Conservation (phyloP, 1,284 basidiomycete genomes). For the Quambalaria eucalypti region DNA sequence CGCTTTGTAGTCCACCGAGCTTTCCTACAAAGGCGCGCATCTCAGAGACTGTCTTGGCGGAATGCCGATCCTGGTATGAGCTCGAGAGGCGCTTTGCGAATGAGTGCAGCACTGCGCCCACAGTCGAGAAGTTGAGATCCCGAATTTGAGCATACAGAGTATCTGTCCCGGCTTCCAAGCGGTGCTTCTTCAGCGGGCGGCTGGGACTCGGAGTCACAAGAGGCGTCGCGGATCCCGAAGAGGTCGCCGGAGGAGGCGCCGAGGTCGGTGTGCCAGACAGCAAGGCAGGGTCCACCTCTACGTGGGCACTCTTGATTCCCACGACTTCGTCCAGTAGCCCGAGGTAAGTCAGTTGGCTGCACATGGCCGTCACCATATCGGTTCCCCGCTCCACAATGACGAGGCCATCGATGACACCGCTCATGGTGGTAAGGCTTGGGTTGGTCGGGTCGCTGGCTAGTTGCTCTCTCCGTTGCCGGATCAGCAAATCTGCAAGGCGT, state of each 20-base stretch:
- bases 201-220: not conserved
- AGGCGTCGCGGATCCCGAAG: not conserved
- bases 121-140: conserved; percentile 87
- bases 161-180: conserved; percentile 67
- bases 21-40: conserved; percentile 90
- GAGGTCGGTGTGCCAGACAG: conserved; percentile 49
- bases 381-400: conserved; percentile 81
- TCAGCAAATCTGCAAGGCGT: conserved; percentile 68
- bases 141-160: conserved; percentile 73
- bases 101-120: conserved; percentile 72
- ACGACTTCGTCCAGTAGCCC: conserved; percentile 91
- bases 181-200: conserved; percentile 60
- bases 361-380: conserved; percentile 91
- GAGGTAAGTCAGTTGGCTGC: conserved; percentile 93
- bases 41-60: conserved; percentile 83
- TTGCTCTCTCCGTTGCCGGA: conserved; percentile 54
- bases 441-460: conserved; percentile 45
- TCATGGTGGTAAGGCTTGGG: conserved; percentile 25
- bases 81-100: conserved; percentile 77
- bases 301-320: conserved; percentile 79
- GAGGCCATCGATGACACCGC: conserved; percentile 65
- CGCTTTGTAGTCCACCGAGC: conserved; percentile 78
- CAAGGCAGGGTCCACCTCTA: conserved; percentile 75
- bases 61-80: conserved; percentile 73
- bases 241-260: not conserved